These are phyloP conservation scores for Saccharomycopsis hybrid DNA, from an alignment of 1,139 yeast species.

Conservation along the genomic window DNA sequence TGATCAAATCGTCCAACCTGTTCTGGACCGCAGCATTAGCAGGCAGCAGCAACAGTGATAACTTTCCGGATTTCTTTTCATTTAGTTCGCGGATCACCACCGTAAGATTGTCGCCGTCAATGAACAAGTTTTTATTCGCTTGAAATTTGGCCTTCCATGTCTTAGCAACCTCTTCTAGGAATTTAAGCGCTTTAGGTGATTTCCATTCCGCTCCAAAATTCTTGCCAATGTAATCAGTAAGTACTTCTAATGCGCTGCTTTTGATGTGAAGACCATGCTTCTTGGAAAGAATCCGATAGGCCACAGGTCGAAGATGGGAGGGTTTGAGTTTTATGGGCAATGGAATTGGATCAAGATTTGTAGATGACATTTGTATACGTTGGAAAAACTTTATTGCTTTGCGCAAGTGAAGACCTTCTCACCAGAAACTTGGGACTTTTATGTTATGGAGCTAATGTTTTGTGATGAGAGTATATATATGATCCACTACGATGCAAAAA, in stretches of 20 bases:
- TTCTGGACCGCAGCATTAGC: not conserved
- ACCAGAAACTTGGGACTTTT: too few species aligned
- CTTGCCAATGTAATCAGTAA: slow-evolving; percentile 69
- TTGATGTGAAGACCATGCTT: slow-evolving; percentile 89
- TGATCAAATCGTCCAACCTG: not conserved
- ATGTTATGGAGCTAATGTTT: too few species aligned
- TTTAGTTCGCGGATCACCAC: slow-evolving; percentile 56
- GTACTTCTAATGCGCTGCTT: slow-evolving; percentile 67
- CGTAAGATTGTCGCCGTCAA: slow-evolving; percentile 66
- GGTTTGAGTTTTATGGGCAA: slow-evolving; percentile 76
- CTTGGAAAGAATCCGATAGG: slow-evolving; percentile 82
- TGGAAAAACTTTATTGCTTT: too few species aligned
- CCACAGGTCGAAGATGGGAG: slow-evolving; percentile 80
- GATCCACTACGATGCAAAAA: too few species aligned
- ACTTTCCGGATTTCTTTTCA: slow-evolving; percentile 22
- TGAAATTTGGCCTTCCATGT: slow-evolving; percentile 57
- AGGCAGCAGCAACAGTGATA: too few species aligned
- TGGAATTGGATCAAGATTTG: slow-evolving; percentile 21
- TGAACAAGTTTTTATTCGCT: slow-evolving; percentile 79
- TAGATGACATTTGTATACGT: too few species aligned
- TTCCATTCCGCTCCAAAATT: slow-evolving; percentile 87
- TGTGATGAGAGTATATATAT: too few species aligned
- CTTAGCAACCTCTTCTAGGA: slow-evolving; percentile 73
- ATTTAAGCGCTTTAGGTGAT: slow-evolving; percentile 55
- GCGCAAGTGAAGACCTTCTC: too few species aligned